Conservation (phyloP, 2,329 filamentous ascomycete genomes). For the Cordyceps fumosorosea region DNA sequence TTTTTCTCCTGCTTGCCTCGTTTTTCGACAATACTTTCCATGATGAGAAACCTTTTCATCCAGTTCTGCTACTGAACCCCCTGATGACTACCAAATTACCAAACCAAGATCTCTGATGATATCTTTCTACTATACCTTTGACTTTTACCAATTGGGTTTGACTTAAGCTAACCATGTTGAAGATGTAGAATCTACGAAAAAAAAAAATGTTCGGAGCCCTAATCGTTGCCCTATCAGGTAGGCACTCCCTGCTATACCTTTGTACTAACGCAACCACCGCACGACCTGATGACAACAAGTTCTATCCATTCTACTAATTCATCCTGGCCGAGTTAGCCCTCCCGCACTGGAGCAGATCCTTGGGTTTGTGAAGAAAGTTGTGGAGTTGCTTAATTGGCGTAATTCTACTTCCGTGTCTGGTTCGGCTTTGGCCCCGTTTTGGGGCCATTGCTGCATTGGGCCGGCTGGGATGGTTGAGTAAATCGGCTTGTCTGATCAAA, state of each 20-base stretch:
- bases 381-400: conserved; percentile 56
- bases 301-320: conserved; percentile 71
- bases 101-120: conserved; percentile 55
- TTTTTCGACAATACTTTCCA: conserved; percentile 26
- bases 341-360: conserved; percentile 54
- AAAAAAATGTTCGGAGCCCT: background rate
- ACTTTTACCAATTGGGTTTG: background rate
- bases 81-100: conserved; percentile 61
- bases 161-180: conserved; percentile 3
- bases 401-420: conserved; percentile 55
- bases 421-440: conserved; percentile 49
- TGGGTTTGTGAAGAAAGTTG: conserved; percentile 58
- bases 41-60: conserved; percentile 60
- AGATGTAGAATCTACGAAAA: background rate
- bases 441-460: conserved; percentile 33
- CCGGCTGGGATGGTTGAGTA: conserved; percentile 62
- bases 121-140: conserved; percentile 18
- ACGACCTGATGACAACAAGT: conserved; percentile 42
- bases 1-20: background rate
- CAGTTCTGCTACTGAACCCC: conserved; percentile 72
- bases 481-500: conserved; percentile 58
- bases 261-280: background rate
- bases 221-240: conserved; percentile 1
- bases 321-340: conserved; percentile 63
- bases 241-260: background rate